Conservation (phyloP, 148 eudicot species). For the Simmondsia chinensis region DNA sequence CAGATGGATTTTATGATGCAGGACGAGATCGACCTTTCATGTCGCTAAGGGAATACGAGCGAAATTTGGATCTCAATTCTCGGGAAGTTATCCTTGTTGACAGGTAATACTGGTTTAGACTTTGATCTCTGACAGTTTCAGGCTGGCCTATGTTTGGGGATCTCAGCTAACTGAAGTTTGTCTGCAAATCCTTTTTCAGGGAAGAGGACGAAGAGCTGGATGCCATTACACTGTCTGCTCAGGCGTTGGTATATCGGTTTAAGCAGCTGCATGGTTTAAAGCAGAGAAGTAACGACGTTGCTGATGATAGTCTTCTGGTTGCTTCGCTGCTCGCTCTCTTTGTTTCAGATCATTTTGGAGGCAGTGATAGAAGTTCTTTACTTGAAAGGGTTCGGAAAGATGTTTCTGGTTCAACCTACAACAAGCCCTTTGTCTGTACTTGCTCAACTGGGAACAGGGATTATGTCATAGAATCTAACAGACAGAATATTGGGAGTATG, state of each 20-base stretch:
- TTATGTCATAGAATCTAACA: conserved; percentile 18
- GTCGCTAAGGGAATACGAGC: conserved; percentile 60
- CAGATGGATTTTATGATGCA: conserved; percentile 99
- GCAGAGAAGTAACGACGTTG: conserved; percentile 22
- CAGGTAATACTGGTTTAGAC: conserved; percentile 33
- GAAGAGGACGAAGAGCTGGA: conserved; percentile 64
- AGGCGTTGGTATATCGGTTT: conserved; percentile 47
- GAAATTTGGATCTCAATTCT: conserved; percentile 41
- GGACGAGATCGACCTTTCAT: conserved; percentile 92
- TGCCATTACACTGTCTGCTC: conserved; percentile 61
- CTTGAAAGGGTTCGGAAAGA: conserved; percentile 65
- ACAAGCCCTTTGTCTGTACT: conserved; percentile 86
- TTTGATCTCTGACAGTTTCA: not conserved
- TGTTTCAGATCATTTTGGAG: conserved; percentile 95
- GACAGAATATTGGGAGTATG: conserved; percentile 18
- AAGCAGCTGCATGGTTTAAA: conserved; percentile 44
- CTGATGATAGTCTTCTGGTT: conserved; percentile 50
- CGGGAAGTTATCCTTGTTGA: conserved; percentile 93
- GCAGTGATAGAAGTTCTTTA: conserved; percentile 63
- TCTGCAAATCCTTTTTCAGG: conserved; percentile 29
- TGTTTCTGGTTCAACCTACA: conserved; percentile 71
- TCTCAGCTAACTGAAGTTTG: not conserved
- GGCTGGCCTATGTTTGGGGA: not conserved
- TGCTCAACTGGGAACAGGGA: conserved; percentile 67
- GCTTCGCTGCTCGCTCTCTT: conserved; percentile 94